A percentile compares a stretch with the other conserved stretches of the same genome.
Evolutionary conservation across 2,329 filamentous ascomycete genomes (phyloP).

Genomic region (Alternaria incomplexa): DNA sequence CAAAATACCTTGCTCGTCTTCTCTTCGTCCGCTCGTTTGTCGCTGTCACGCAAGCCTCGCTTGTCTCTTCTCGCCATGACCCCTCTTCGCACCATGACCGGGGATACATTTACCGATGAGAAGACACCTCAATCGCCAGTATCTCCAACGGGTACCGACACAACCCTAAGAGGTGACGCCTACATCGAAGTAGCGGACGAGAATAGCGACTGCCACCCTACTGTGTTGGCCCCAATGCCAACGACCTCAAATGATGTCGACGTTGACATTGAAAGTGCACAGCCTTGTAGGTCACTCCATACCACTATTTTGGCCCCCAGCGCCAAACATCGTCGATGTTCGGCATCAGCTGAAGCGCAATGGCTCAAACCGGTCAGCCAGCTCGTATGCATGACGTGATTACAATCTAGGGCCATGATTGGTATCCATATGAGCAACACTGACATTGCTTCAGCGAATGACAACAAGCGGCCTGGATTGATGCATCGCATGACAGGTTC

Average conservation of each 20-base stretch:
- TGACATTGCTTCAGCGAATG: slow-evolving; percentile 24
- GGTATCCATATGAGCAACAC: background rate
- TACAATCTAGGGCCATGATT: background rate
- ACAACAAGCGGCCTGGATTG: slow-evolving; percentile 32
- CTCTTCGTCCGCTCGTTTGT: background rate
- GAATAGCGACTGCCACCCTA: slow-evolving; percentile 16
- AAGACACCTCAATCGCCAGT: slow-evolving; percentile 31
- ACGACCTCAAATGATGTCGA: slow-evolving; percentile 19
- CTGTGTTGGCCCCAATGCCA: slow-evolving; percentile 10
- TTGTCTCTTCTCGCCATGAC: slow-evolving; percentile 24
- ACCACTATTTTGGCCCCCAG: slow-evolving; percentile 18
- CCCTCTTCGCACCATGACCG: slow-evolving; percentile 40
- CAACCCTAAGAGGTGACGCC: slow-evolving; percentile 38
- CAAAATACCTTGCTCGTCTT: slow-evolving; percentile 1
- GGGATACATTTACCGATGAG: slow-evolving; percentile 36
- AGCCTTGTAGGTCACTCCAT: slow-evolving; percentile 39
- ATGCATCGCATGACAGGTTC: slow-evolving; percentile 37
- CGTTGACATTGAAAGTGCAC: slow-evolving; percentile 25
- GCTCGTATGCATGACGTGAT: background rate
- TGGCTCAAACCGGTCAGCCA: background rate
- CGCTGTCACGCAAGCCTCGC: too few species aligned
- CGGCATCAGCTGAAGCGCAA: background rate
- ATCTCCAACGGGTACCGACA: slow-evolving; percentile 38
- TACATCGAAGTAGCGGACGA: slow-evolving; percentile 39
- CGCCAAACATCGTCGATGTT: background rate